These are phyloP conservation scores for Capsella rubella DNA, from an alignment of 441 rosid genomes.

Conservation along the genomic window DNA sequence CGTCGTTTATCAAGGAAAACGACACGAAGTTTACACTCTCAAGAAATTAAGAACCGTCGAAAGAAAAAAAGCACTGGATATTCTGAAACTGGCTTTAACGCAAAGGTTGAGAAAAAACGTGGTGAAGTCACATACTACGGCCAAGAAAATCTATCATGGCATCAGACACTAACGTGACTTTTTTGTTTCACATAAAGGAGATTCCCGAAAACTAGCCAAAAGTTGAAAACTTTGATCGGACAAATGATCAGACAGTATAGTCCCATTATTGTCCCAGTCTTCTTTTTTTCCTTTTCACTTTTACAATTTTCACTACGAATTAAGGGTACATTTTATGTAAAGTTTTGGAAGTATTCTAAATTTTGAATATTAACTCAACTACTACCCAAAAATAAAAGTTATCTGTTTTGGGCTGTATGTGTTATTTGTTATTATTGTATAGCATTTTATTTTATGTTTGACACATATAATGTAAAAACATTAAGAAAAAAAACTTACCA, in stretches of 20 bases:
- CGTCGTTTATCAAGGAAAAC: conserved; percentile 6
- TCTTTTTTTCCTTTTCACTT: no score
- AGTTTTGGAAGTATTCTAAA: conserved; percentile 11
- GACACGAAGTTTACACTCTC: conserved; percentile 12
- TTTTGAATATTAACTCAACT: not conserved
- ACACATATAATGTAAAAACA: not conserved
- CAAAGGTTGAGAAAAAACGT: not conserved
- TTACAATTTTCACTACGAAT: not conserved
- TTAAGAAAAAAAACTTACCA: conserved; percentile 40
- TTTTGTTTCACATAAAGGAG: not conserved
- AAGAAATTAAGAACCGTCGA: not conserved
- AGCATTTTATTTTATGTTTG: no score
- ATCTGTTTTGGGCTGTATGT: not conserved
- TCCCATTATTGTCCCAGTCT: not conserved
- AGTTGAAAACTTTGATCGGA: conserved; percentile 6
- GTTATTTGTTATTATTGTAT: not conserved
- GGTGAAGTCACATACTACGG: not conserved
- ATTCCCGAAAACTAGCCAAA: conserved; percentile 17
- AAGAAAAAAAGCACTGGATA: not conserved
- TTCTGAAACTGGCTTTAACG: conserved; percentile 5
- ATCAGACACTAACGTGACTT: conserved; percentile 17
- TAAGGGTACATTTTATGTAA: not conserved
- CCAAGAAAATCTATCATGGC: not conserved
- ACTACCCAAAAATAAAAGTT: not conserved
- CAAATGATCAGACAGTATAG: not conserved